Evolutionary conservation across 2,329 filamentous ascomycete genomes (phyloP), one percentile per base, ranked within the genome.

Genomic region (Ceratocystis albifundus): DNA sequence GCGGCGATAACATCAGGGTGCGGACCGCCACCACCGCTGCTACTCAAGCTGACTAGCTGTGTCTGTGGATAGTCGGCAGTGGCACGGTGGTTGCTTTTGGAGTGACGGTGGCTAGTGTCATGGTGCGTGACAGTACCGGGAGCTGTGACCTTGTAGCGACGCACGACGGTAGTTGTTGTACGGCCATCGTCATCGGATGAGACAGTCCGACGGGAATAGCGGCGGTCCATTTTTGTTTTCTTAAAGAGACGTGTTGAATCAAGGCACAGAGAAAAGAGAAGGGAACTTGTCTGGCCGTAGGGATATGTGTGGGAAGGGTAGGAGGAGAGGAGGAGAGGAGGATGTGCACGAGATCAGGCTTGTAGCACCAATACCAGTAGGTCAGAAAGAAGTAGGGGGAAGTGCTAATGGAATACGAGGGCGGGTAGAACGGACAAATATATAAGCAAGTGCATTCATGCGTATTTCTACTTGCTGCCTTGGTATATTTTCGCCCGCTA

Each of bases 1-100:
- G 68, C 74, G 71, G 62, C 71, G 68, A 71, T 75, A 48, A 70
- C 72, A 68, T 66, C 66, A 50, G 64, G 8, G 44, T 61, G 48
- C 64, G 48, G 59, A 61, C 36, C 36, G 36, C 36, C 36, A 41
- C 36, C 36, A 41, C 36, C 36, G 36, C 12, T 41, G 7, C 82
- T n/a, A 67, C 78, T 75, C 59, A 77, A 76, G n/a, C 82, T 83
- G 66, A 79, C 78, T 28, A 81, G 79, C 8, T 80, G 77, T 65
- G 82, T 80, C 65, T 79, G 78, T 50, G 77, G 70, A 8, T 48
- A 55, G 41, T 15, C 17, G 48, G 46, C 7, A 28, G 44, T 64
- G n/a, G 50, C 53, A 20, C 44, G 69, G 66, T 77, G 78, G 61
- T 15, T 41, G 36, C 71, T 71, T 61, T 77, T 77, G 71, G 75